Conservation (phyloP, 2,329 filamentous ascomycete genomes). For the Colletotrichum lupini region DNA sequence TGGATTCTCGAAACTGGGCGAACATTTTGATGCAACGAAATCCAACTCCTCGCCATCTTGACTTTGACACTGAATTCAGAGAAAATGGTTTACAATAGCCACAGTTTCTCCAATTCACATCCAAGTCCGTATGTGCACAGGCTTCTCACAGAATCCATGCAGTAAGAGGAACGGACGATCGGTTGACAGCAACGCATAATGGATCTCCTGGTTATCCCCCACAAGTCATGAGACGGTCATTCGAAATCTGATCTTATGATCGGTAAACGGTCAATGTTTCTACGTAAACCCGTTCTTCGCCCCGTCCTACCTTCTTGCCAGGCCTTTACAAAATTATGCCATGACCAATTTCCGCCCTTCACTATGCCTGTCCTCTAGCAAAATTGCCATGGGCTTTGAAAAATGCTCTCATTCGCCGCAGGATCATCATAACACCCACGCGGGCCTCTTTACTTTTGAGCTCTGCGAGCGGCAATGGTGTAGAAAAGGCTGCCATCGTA, state of each 20-base stretch:
- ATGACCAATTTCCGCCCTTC: background rate
- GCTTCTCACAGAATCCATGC: too few species aligned
- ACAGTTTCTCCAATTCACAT: too few species aligned
- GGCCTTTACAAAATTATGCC: background rate
- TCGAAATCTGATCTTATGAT: background rate
- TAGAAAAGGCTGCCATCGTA: slow-evolving; percentile 39
- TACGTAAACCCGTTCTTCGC: background rate
- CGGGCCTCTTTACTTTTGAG: background rate
- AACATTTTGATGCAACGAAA: too few species aligned
- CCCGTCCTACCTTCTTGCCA: background rate
- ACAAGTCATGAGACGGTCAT: slow-evolving; percentile 2
- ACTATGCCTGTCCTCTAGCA: background rate
- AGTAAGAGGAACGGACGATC: background rate
- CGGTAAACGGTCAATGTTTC: background rate
- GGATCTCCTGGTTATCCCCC: too few species aligned
- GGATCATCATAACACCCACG: background rate
- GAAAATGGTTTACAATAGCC: too few species aligned
- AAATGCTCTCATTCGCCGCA: background rate
- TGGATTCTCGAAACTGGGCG: too few species aligned
- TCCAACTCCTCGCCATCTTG: too few species aligned
- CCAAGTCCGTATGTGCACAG: too few species aligned
- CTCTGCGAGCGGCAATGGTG: slow-evolving; percentile 9
- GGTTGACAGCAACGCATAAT: background rate
- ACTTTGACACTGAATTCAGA: too few species aligned
- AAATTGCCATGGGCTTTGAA: background rate